Conservation (phyloP, 371 early-diverging fungal species). For the Syncephalastrum racemosum region DNA sequence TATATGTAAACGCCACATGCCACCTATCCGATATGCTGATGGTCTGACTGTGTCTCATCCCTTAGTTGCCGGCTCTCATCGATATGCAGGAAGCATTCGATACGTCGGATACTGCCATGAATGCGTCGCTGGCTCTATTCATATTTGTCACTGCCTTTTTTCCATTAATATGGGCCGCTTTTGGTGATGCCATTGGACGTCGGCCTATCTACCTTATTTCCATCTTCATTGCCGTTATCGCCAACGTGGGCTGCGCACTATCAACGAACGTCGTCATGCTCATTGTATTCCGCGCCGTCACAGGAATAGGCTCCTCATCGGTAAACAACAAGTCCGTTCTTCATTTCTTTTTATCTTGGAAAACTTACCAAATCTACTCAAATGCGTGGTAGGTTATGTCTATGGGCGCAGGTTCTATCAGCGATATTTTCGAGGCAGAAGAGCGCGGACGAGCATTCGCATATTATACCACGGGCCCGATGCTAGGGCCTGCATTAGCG, state of each 20-base stretch:
- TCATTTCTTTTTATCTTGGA: not conserved
- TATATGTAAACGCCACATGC: constrained; percentile 17
- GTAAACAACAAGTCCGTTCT: constrained; percentile 5
- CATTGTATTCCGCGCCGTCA: constrained; percentile 28
- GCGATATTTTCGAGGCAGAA: constrained; percentile 42
- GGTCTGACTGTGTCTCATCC: constrained; percentile 1
- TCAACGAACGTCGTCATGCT: constrained; percentile 28
- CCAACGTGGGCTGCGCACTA: constrained; percentile 27
- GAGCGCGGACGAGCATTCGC: constrained; percentile 48
- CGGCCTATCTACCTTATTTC: constrained; percentile 28
- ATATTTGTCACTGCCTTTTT: constrained; percentile 27
- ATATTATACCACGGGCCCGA: constrained; percentile 39
- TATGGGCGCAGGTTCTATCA: constrained; percentile 43
- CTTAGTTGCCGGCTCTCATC: constrained; percentile 25
- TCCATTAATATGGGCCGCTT: constrained; percentile 28
- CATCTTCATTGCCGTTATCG: constrained; percentile 24
- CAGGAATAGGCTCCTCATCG: constrained; percentile 26
- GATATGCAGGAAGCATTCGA: constrained; percentile 22
- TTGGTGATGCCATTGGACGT: constrained; percentile 19
- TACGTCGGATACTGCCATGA: constrained; percentile 24
- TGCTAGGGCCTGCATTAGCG: constrained; percentile 27
- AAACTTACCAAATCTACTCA: not conserved
- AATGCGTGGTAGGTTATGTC: constrained; percentile 30
- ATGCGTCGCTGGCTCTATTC: constrained; percentile 31
- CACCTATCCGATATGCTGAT: not conserved